Evolutionary conservation across 2,329 filamentous ascomycete species (phyloP).

Genomic region (Aspergillus neotritici): DNA sequence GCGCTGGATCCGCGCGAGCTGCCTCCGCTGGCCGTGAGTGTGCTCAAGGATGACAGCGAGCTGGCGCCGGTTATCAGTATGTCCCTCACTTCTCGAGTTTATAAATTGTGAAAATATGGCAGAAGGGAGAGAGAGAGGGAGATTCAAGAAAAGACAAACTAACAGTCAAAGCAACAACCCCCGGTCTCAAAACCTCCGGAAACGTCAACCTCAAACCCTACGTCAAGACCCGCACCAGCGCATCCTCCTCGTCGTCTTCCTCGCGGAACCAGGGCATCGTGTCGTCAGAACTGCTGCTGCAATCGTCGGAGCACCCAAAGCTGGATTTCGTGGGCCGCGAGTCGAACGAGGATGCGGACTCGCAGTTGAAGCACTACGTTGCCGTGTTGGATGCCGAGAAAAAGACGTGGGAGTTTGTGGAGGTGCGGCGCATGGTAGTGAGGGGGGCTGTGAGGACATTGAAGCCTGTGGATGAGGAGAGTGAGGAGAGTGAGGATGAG

Average conservation of each 20-base stretch:
- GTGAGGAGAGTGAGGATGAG: constrained; percentile 25
- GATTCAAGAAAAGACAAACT: too few species aligned
- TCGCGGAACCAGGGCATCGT: constrained; percentile 33
- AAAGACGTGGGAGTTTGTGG: constrained; percentile 49
- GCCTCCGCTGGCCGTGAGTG: constrained; percentile 40
- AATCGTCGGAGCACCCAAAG: constrained; percentile 55
- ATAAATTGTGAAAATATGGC: neutral
- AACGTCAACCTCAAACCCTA: constrained; percentile 34
- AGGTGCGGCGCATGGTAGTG: constrained; percentile 52
- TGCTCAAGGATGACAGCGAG: constrained; percentile 44
- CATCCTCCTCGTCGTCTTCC: constrained; percentile 20
- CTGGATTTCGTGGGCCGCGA: constrained; percentile 55
- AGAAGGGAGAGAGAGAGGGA: too few species aligned
- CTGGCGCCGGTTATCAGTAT: constrained; percentile 48
- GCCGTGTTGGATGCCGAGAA: constrained; percentile 54
- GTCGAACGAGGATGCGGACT: constrained; percentile 47
- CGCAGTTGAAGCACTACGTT: constrained; percentile 55
- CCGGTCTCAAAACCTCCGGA: constrained; percentile 28
- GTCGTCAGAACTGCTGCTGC: constrained; percentile 51
- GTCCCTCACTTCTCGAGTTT: constrained; percentile 4
- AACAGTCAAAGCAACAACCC: constrained; percentile 27
- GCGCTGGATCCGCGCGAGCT: constrained; percentile 35
- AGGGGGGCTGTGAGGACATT: constrained; percentile 41
- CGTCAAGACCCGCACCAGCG: constrained; percentile 47
- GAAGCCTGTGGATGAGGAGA: constrained; percentile 21